These are phyloP conservation scores for Pythium dissotocum DNA, from an alignment of 352 stramenopile species.

Conservation along the genomic window DNA sequence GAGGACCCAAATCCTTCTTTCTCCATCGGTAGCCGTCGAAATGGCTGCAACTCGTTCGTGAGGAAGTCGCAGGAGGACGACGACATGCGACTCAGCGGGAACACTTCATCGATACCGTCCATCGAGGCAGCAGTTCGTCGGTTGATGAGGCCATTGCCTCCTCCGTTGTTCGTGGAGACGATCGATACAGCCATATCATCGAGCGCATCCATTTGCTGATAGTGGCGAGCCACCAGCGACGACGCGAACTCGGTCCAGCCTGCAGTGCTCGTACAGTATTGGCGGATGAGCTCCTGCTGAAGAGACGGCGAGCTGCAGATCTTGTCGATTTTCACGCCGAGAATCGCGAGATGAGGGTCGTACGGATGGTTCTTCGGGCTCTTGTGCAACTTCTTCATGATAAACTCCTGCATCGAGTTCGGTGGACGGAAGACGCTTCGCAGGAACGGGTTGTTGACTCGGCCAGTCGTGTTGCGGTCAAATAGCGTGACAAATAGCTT, in stretches of 20 bases:
- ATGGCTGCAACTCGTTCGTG: slow-evolving; percentile 62
- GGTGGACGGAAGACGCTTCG: slow-evolving; percentile 70
- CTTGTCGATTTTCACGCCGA: slow-evolving; percentile 81
- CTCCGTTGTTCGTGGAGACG: slow-evolving; percentile 5
- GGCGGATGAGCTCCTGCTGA: slow-evolving; percentile 74
- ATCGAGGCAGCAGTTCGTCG: background rate
- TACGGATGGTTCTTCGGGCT: slow-evolving; percentile 56
- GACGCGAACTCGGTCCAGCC: slow-evolving; percentile 70
- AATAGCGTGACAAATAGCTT: slow-evolving; percentile 71
- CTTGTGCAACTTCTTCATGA: slow-evolving; percentile 61
- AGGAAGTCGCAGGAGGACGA: slow-evolving; percentile 73
- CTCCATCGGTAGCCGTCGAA: slow-evolving; percentile 63
- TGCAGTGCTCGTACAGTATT: slow-evolving; percentile 64
- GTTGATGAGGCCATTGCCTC: slow-evolving; percentile 2
- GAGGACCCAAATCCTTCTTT: slow-evolving; percentile 72
- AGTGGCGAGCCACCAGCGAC: slow-evolving; percentile 69
- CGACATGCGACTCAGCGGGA: slow-evolving; percentile 49
- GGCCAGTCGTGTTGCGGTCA: slow-evolving; percentile 55
- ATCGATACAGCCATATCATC: slow-evolving; percentile 32
- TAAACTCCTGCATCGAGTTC: slow-evolving; percentile 67
- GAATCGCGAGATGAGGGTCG: slow-evolving; percentile 69
- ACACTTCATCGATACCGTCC: slow-evolving; percentile 52
- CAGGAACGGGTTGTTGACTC: slow-evolving; percentile 77
- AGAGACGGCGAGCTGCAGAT: slow-evolving; percentile 72
- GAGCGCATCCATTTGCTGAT: slow-evolving; percentile 76